Evolutionary conservation across 2,329 filamentous ascomycete species (phyloP).

Genomic region (Epichloe typhina): DNA sequence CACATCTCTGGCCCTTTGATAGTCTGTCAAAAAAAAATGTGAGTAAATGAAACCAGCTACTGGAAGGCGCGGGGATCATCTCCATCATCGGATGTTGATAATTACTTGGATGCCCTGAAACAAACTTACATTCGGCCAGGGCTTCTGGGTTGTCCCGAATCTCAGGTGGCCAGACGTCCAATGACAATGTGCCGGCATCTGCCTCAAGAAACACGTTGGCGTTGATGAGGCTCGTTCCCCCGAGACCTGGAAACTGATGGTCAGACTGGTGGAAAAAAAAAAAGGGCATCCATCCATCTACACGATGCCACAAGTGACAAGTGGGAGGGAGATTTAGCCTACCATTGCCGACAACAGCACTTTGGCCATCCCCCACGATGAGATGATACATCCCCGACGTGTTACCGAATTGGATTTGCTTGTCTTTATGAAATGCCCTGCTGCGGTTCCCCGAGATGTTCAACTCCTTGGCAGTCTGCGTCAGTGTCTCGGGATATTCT

Average conservation of each 20-base stretch:
- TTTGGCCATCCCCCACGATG: constrained; percentile 49
- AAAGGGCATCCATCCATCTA: neutral
- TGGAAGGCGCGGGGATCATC: too few relatives aligned
- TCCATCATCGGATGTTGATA: too few relatives aligned
- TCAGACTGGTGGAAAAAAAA: neutral
- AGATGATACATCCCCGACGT: constrained; percentile 51
- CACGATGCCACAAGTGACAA: neutral
- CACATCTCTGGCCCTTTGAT: constrained; percentile 39
- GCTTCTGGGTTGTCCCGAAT: constrained; percentile 28
- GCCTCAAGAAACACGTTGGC: constrained; percentile 53
- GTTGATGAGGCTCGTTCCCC: constrained; percentile 55
- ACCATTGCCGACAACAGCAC: constrained; percentile 45
- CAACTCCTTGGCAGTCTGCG: constrained; percentile 36
- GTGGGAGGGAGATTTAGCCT: constrained; percentile 16
- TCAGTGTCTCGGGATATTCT: constrained; percentile 41
- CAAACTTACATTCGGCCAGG: constrained; percentile 35
- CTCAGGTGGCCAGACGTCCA: constrained; percentile 46
- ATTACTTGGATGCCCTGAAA: neutral
- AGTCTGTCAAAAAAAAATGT: constrained; percentile 30
- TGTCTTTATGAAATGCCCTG: constrained; percentile 26
- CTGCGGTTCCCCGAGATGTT: constrained; percentile 37
- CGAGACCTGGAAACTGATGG: constrained; percentile 29
- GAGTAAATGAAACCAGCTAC: neutral
- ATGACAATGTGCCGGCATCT: constrained; percentile 37
- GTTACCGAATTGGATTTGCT: constrained; percentile 31